Percentiles rank a stretch among this genome's conserved stretches.
phyloP scores from a whole-genome alignment of 1,284 basidiomycete genomes.

The Trichosporon inkin region DNA sequence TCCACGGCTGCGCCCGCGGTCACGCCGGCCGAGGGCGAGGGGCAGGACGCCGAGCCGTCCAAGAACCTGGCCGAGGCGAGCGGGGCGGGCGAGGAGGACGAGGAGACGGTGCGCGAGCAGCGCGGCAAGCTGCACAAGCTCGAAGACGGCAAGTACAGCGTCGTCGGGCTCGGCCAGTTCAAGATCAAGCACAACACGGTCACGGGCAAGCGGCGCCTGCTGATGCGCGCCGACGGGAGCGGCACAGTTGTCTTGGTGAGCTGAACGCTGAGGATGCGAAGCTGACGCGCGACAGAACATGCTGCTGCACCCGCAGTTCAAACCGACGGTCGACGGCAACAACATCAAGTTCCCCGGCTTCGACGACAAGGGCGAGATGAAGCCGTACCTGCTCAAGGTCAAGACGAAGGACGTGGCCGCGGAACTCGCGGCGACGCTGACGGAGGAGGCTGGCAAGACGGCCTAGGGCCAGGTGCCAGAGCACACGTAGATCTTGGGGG shows the following conservation, averaged over 20 bases:
- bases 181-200: constrained; percentile 41
- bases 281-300: constrained; percentile 34
- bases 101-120: constrained; percentile 63
- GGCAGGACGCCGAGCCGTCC: constrained; percentile 26
- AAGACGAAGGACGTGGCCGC: constrained; percentile 61
- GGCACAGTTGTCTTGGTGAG: constrained; percentile 44
- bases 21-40: constrained; percentile 14
- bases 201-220: constrained; percentile 36
- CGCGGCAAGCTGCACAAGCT: constrained; percentile 64
- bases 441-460: constrained; percentile 55
- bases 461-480: neutral
- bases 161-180: constrained; percentile 40
- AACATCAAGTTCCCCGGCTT: constrained; percentile 38
- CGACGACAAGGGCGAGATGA: constrained; percentile 52
- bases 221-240: constrained; percentile 45
- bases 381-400: constrained; percentile 62
- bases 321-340: constrained; percentile 28
- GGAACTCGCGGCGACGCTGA: constrained; percentile 60
- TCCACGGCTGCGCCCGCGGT: too few species aligned
- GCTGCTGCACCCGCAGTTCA: constrained; percentile 27
- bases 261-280: neutral
- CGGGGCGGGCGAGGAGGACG: constrained; percentile 63
- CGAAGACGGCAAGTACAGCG: constrained; percentile 50
- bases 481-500: neutral
- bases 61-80: constrained; percentile 38